Conservation (phyloP, 169 alveolate genomes). For the Plasmodium falciparum region DNA sequence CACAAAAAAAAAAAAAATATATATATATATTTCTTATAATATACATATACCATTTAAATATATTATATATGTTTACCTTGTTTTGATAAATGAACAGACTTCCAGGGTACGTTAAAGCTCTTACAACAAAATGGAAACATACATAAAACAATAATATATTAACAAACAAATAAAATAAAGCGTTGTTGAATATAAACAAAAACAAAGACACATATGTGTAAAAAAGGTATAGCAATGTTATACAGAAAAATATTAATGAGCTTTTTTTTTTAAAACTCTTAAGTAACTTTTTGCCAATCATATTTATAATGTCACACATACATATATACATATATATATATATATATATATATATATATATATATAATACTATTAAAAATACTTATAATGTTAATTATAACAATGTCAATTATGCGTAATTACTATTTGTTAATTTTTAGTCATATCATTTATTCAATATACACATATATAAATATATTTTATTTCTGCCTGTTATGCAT, state of each 20-base stretch:
- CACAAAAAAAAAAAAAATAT: not conserved
- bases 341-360: slow-evolving; percentile 7
- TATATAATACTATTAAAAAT: slow-evolving; percentile 25
- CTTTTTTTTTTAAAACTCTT: slow-evolving; percentile 71
- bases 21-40: not conserved
- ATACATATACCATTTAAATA: not conserved
- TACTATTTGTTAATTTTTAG: no score
- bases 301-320: slow-evolving; percentile 27
- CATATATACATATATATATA: slow-evolving; percentile 4
- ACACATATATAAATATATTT: no score
- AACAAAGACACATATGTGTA: slow-evolving; percentile 72
- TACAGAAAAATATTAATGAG: slow-evolving; percentile 43
- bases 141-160: slow-evolving; percentile 40
- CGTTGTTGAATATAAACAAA: slow-evolving; percentile 61
- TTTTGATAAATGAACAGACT: slow-evolving; percentile 45
- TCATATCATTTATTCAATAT: no score
- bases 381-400: not conserved
- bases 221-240: slow-evolving; percentile 50
- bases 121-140: slow-evolving; percentile 68
- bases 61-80: slow-evolving; percentile 34
- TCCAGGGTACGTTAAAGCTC: slow-evolving; percentile 75
- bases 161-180: slow-evolving; percentile 63
- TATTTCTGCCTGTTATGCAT: no score
- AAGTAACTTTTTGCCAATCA: slow-evolving; percentile 61
- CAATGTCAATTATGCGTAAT: no score